Conservation (phyloP, 1,284 basidiomycete species). For the Sporisorium scitamineum region DNA sequence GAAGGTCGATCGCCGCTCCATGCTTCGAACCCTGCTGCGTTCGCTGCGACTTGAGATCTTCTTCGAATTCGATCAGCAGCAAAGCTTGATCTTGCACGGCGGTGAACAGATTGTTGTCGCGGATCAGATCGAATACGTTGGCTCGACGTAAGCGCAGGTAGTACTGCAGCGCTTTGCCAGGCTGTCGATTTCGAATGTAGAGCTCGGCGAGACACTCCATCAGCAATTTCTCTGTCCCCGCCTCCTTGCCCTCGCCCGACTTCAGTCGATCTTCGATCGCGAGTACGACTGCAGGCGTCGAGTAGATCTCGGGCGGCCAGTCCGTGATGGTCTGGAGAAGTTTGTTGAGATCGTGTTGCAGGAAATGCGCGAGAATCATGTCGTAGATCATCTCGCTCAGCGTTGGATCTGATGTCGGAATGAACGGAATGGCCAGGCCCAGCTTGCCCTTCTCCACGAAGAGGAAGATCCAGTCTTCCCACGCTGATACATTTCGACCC, state of each 20-base stretch:
- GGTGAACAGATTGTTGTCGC: constrained; percentile 92
- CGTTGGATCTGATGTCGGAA: constrained; percentile 85
- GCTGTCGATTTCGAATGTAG: constrained; percentile 88
- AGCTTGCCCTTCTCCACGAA: constrained; percentile 87
- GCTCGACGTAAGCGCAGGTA: constrained; percentile 86
- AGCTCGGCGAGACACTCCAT: constrained; percentile 94
- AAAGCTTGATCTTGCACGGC: constrained; percentile 93
- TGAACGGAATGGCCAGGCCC: constrained; percentile 86
- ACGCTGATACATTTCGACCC: constrained; percentile 80
- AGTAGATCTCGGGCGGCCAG: constrained; percentile 93
- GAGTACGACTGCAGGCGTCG: constrained; percentile 84
- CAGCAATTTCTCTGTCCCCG: constrained; percentile 74
- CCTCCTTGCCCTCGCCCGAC: constrained; percentile 49
- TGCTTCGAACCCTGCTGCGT: constrained; percentile 61
- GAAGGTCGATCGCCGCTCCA: constrained; percentile 81
- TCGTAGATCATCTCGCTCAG: constrained; percentile 90
- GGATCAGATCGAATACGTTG: constrained; percentile 93
- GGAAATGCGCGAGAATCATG: constrained; percentile 89
- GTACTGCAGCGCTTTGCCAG: constrained; percentile 91
- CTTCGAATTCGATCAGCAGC: constrained; percentile 91
- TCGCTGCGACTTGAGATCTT: constrained; percentile 77
- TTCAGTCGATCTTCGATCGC: constrained; percentile 85
- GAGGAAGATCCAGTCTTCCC: constrained; percentile 95
- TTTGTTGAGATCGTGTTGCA: constrained; percentile 81
- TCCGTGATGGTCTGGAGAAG: constrained; percentile 82